phyloP scores from a whole-genome alignment of 2,329 filamentous ascomycete species.

The Whalleya microplaca region DNA sequence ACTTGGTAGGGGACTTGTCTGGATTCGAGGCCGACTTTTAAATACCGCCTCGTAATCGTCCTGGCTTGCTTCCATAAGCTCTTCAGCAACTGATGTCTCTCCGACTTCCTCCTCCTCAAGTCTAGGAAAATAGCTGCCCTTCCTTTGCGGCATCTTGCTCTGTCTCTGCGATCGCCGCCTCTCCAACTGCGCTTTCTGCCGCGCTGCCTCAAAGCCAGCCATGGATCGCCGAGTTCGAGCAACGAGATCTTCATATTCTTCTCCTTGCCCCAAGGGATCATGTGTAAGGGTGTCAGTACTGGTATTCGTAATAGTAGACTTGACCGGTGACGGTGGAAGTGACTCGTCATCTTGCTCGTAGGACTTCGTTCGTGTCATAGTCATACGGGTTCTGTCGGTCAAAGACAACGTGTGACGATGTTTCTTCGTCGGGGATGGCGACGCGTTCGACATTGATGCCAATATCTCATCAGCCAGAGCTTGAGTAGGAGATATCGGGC shows the following conservation, averaged over 20 bases:
- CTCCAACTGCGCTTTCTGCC: slow-evolving; percentile 64
- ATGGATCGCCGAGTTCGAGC: slow-evolving; percentile 64
- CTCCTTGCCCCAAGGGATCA: slow-evolving; percentile 27
- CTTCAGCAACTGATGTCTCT: slow-evolving; percentile 48
- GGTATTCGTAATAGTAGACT: slow-evolving; percentile 19
- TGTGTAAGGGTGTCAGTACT: slow-evolving; percentile 24
- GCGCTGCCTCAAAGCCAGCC: slow-evolving; percentile 63
- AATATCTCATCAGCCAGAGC: slow-evolving; percentile 60
- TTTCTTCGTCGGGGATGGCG: slow-evolving; percentile 61
- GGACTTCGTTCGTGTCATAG: slow-evolving; percentile 64
- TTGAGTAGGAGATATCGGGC: slow-evolving; percentile 48
- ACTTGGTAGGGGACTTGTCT: slow-evolving; percentile 69
- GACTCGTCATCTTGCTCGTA: slow-evolving; percentile 40
- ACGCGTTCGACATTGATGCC: slow-evolving; percentile 56
- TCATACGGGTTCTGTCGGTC: slow-evolving; percentile 78
- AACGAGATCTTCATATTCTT: slow-evolving; percentile 53
- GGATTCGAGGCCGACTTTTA: slow-evolving; percentile 79
- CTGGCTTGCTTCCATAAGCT: slow-evolving; percentile 64
- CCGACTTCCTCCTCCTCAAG: slow-evolving; percentile 49
- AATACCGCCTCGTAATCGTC: slow-evolving; percentile 76
- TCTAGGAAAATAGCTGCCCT: slow-evolving; percentile 51
- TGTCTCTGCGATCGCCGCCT: slow-evolving; percentile 54
- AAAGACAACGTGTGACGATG: slow-evolving; percentile 64
- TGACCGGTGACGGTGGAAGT: slow-evolving; percentile 24
- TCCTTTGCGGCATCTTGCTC: slow-evolving; percentile 45